Percentiles rank a stretch among this genome's conserved stretches.
Evolutionary conservation across 306 rosid species (phyloP).

Genomic region (Quercus aquifolioides): DNA sequence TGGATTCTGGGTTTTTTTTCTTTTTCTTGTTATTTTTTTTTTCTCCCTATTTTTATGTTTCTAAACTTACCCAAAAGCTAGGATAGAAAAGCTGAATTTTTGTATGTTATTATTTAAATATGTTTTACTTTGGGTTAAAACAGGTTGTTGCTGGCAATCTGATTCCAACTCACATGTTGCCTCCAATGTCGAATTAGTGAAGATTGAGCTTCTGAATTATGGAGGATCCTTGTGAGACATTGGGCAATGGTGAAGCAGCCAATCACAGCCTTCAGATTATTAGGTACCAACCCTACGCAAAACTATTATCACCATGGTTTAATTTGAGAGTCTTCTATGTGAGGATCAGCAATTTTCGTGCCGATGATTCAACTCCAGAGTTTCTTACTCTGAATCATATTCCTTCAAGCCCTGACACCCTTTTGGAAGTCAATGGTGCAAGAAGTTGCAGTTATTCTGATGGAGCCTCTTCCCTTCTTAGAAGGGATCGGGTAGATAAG

Average conservation of each 20-base stretch:
- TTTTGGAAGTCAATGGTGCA: slow-evolving; percentile 81
- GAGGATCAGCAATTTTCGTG: slow-evolving; percentile 64
- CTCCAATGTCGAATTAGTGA: slow-evolving; percentile 29
- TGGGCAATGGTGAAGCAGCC: slow-evolving; percentile 39
- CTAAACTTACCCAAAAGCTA: neutral
- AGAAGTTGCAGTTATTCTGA: slow-evolving; percentile 59
- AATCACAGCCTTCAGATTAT: slow-evolving; percentile 50
- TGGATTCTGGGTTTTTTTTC: slow-evolving; percentile 3
- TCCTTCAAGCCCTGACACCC: slow-evolving; percentile 75
- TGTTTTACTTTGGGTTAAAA: slow-evolving; percentile 18
- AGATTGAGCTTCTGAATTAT: slow-evolving; percentile 34
- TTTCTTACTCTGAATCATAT: slow-evolving; percentile 67
- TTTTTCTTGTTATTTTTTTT: neutral
- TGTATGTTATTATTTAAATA: slow-evolving; percentile 13
- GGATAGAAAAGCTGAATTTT: neutral
- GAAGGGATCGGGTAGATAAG: slow-evolving; percentile 84
- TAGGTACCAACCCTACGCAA: slow-evolving; percentile 54
- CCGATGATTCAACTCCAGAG: slow-evolving; percentile 68
- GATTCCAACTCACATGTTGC: slow-evolving; percentile 24
- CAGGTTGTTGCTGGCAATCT: slow-evolving; percentile 40
- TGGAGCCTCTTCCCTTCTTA: slow-evolving; percentile 72
- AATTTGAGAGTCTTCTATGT: slow-evolving; percentile 89
- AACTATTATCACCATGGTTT: slow-evolving; percentile 63
- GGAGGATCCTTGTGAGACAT: slow-evolving; percentile 48
- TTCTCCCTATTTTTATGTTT: neutral